Conservation (phyloP, 345 rosid species). For the Gossypium sturtianum region DNA sequence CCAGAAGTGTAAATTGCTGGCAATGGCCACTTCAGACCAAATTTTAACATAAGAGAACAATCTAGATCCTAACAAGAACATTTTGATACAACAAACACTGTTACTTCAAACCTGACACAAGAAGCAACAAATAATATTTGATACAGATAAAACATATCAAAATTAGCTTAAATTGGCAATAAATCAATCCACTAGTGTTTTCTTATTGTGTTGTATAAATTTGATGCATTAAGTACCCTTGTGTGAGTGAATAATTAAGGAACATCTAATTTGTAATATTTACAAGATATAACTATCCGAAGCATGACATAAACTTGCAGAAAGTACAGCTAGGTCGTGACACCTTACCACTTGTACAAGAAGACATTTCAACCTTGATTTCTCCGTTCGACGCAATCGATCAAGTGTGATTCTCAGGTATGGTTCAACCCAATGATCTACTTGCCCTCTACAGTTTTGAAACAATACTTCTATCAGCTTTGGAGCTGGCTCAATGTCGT, state of each 20-base stretch:
- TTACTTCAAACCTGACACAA: background rate
- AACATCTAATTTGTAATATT: background rate
- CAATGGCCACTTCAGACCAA: background rate
- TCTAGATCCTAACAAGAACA: background rate
- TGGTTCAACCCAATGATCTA: slow-evolving; percentile 98
- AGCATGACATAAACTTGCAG: background rate
- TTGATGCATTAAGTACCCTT: background rate
- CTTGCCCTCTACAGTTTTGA: slow-evolving; percentile 96
- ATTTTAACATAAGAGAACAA: background rate
- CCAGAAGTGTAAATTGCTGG: background rate
- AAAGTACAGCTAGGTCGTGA: slow-evolving; percentile 8
- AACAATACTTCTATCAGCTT: slow-evolving; percentile 94
- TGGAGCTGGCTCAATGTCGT: slow-evolving; percentile 91
- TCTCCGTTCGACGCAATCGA: slow-evolving; percentile 66
- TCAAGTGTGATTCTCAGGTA: slow-evolving; percentile 78
- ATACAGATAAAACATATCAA: background rate
- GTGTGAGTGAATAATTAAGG: background rate
- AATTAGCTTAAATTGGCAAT: background rate
- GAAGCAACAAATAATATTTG: background rate
- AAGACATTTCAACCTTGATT: slow-evolving; percentile 80
- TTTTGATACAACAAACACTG: background rate
- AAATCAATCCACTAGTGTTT: background rate
- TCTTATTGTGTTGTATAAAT: background rate
- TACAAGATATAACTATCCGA: background rate
- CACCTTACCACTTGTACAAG: slow-evolving; percentile 90